Evolutionary conservation across 2,329 filamentous ascomycete genomes (phyloP).

Genomic region (Fonsecaea erecta): DNA sequence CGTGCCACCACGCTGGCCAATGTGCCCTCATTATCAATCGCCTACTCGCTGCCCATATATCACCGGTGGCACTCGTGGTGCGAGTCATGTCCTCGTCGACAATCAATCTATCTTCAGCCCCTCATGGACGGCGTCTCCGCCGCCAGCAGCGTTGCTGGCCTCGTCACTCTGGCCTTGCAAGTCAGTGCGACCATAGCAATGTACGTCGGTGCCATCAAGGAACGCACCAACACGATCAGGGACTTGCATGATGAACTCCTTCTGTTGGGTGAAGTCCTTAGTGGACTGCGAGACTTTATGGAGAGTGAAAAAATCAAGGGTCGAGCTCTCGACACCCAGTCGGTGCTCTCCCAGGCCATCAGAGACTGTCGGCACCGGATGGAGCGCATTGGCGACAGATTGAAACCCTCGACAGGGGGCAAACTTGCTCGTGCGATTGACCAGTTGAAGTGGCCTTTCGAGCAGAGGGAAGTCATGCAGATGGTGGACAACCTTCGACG

Average conservation of each 20-base stretch:
- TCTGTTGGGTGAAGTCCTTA: constrained; percentile 34
- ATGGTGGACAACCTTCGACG: constrained; percentile 34
- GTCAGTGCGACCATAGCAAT: constrained; percentile 28
- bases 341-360: constrained; percentile 34
- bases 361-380: constrained; percentile 32
- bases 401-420: constrained; percentile 27
- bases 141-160: constrained; percentile 35
- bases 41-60: not conserved
- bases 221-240: constrained; percentile 32
- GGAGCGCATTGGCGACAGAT: constrained; percentile 34
- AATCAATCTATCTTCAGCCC: not conserved
- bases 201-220: constrained; percentile 34
- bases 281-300: constrained; percentile 32
- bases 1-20: constrained; percentile 8
- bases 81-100: constrained; percentile 13
- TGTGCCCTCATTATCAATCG: constrained; percentile 19
- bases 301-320: constrained; percentile 23
- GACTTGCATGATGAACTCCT: constrained; percentile 36
- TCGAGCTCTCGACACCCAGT: constrained; percentile 28
- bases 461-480: constrained; percentile 34
- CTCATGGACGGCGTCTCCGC: constrained; percentile 34
- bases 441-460: constrained; percentile 37
- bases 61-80: not conserved
- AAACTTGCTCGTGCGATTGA: constrained; percentile 31
- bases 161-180: constrained; percentile 32